Evolutionary conservation across 495 filamentous ascomycete species (phyloP), one percentile per base, ranked within the genome.

Genomic region (Massariosphaeria phaeospora): DNA sequence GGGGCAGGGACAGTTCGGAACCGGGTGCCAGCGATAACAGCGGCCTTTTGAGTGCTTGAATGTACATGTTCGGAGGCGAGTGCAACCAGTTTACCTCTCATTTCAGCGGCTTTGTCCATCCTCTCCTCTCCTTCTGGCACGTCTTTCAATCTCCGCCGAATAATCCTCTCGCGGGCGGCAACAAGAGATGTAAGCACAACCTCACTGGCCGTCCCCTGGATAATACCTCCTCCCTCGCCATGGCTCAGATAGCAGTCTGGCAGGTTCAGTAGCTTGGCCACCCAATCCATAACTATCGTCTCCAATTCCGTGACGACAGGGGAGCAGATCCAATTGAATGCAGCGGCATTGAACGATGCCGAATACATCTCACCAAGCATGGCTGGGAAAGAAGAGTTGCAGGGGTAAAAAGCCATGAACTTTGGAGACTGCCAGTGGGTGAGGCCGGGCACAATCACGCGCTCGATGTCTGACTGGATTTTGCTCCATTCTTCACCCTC

Each of bases 281-380:
- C 70, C 91, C 91, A 97, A 70, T 96, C 93, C 57, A 97, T 78
- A 27, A 95, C 85, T 39, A 95, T 81, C 0, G 93, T 96, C 73
- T 98, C 93, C 38, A 98, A 77, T 66, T 98, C 93, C 3, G 93
- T 98, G n/a, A 93, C 84, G 17, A 86, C 93, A 1, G 93, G 93
- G 2, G 84, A 89, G 69, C 91, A 96, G 42, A 96, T 80, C 93
- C 93, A 98, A 70, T 96, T 96, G 77, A 98, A 98, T 8, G 88
- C 88, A 10, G 93, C 89, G 2, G 86, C 87, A 7, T 81, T 91
- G 67, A 97, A 89, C 3, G 91, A 85, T 0, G 88, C 81, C 2
- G 81, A 86, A 73, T 96, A 98, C 69, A 98, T 83, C 70, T 98
- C 93, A 3, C 90, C 93, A 2, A 98, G 81, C 67, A 96, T 88